Evolutionary conservation across 768 basidiomycete species (phyloP).

Genomic region (Candolleomyces efflorescens): DNA sequence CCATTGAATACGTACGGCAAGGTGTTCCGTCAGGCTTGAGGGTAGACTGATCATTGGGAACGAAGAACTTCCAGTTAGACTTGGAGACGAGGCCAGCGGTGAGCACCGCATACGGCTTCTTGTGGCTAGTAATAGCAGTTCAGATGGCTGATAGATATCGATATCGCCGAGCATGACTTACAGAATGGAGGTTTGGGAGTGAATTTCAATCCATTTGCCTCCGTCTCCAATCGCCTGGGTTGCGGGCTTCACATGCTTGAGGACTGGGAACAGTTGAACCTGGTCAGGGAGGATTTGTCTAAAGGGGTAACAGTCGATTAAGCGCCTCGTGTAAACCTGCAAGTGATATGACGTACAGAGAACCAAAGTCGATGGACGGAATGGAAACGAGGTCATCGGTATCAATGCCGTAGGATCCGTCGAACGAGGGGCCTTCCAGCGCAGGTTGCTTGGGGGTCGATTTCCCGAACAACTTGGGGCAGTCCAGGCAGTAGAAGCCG

Average conservation of each 20-base stretch:
- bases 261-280: slow-evolving; percentile 22
- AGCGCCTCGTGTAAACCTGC: slow-evolving; percentile 11
- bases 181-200: slow-evolving; percentile 16
- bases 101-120: slow-evolving; percentile 28
- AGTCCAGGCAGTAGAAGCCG: slow-evolving; percentile 30
- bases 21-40: slow-evolving; percentile 15
- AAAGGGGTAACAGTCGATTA: background rate
- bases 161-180: slow-evolving; percentile 1
- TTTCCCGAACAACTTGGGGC: slow-evolving; percentile 24
- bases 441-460: slow-evolving; percentile 14
- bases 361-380: slow-evolving; percentile 29
- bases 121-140: slow-evolving; percentile 15
- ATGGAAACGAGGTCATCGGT: slow-evolving; percentile 30
- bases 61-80: slow-evolving; percentile 18
- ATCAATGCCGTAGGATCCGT: slow-evolving; percentile 33
- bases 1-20: slow-evolving; percentile 12
- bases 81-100: slow-evolving; percentile 27
- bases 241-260: slow-evolving; percentile 1
- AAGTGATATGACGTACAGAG: slow-evolving; percentile 24
- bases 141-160: background rate
- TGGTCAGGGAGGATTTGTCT: slow-evolving; percentile 36
- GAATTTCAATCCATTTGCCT: slow-evolving; percentile 24
- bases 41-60: slow-evolving; percentile 25
- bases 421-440: slow-evolving; percentile 25
- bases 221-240: slow-evolving; percentile 22